Percentiles rank a stretch among this genome's conserved stretches.
phyloP scores from a whole-genome alignment of 306 rosid genomes.

The Gastrolobium villosum region DNA sequence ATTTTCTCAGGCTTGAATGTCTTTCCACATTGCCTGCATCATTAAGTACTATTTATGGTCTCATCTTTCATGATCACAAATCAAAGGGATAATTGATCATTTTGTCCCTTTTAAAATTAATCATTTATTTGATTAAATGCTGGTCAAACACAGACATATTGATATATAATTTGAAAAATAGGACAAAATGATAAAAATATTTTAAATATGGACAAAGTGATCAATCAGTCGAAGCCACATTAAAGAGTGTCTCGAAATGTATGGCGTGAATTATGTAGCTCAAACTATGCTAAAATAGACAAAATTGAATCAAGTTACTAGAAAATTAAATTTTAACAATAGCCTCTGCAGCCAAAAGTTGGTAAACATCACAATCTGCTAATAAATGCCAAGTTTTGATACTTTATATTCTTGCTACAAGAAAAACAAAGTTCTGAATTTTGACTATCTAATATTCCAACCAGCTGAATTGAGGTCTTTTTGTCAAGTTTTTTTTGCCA shows the following conservation, averaged over 20 bases:
- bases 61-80: constrained; percentile 39
- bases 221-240: background rate
- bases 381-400: constrained; percentile 39
- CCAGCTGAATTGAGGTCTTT: constrained; percentile 41
- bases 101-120: too few relatives aligned
- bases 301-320: constrained; percentile 32
- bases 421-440: background rate
- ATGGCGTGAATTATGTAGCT: constrained; percentile 36
- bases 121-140: too few relatives aligned
- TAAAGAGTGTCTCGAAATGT: constrained; percentile 1
- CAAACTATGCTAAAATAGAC: constrained; percentile 18
- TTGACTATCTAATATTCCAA: constrained; percentile 13
- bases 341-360: constrained; percentile 41
- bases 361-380: constrained; percentile 49
- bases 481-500: constrained; percentile 33
- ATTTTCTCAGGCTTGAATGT: constrained; percentile 83
- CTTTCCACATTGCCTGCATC: constrained; percentile 91
- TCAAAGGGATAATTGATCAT: too few relatives aligned
- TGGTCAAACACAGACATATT: too few relatives aligned
- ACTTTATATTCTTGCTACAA: constrained; percentile 10
- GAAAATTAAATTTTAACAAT: background rate
- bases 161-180: too few relatives aligned
- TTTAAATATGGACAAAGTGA: too few relatives aligned
- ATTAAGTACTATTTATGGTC: constrained; percentile 37
- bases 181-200: too few relatives aligned